A percentile compares a stretch with the other conserved stretches of the same genome.
phyloP scores from a whole-genome alignment of 1,139 yeast species.

The Kurtzmaniella quercitrusa region DNA sequence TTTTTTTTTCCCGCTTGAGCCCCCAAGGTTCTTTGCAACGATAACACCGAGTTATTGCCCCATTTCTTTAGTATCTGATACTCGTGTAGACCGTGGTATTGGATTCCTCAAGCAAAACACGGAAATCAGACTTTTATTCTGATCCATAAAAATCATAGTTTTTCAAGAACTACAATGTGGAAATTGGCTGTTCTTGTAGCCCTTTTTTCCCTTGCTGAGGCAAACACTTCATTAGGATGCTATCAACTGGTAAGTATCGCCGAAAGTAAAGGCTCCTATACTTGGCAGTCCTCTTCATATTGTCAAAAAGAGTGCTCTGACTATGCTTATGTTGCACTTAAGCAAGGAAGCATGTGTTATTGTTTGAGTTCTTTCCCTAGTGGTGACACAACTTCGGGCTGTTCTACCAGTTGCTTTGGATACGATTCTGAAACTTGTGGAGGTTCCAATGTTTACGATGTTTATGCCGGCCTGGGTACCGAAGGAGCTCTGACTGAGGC shows the following conservation, averaged over 20 bases:
- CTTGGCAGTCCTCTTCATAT: constrained; percentile 46
- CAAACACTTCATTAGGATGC: constrained; percentile 4
- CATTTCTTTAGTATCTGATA: too few relatives aligned
- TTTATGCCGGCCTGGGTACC: constrained; percentile 29
- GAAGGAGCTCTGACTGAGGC: constrained; percentile 15
- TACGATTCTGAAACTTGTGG: constrained; percentile 55
- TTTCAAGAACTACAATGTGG: neutral
- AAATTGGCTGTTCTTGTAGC: neutral
- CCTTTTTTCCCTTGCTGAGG: neutral
- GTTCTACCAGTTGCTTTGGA: constrained; percentile 50
- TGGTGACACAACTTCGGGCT: constrained; percentile 19
- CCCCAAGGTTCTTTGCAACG: too few relatives aligned
- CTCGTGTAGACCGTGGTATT: too few relatives aligned
- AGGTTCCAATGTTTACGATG: constrained; percentile 42
- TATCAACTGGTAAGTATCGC: constrained; percentile 2
- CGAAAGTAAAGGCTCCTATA: constrained; percentile 10
- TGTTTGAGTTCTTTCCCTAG: constrained; percentile 46
- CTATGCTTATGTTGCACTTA: constrained; percentile 56
- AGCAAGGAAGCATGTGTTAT: constrained; percentile 54
- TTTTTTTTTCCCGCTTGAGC: too few relatives aligned
- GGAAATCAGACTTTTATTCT: too few relatives aligned
- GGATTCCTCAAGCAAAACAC: too few relatives aligned
- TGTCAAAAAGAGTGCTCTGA: constrained; percentile 48
- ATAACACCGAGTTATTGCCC: too few relatives aligned
- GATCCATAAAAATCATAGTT: too few relatives aligned